A percentile compares a stretch with the other conserved stretches of the same genome.
These are phyloP conservation scores for Lobosporangium transversale DNA, from an alignment of 192 early-diverging fungal species.

Conservation along the genomic window DNA sequence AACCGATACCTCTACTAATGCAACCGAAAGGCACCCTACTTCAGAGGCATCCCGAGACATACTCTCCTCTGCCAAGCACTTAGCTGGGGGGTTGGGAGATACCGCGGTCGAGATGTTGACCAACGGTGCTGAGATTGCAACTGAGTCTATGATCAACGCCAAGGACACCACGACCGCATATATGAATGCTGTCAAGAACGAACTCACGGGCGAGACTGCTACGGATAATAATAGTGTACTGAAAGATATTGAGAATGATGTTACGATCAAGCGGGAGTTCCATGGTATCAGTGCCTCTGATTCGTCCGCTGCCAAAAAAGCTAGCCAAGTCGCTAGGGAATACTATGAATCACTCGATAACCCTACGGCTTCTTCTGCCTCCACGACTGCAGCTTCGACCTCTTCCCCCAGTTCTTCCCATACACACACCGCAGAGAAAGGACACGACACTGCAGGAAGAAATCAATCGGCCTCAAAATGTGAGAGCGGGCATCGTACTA, in stretches of 20 bases:
- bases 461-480: not conserved
- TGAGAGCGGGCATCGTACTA: not conserved
- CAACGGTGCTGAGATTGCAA: not conserved
- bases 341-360: constrained; percentile 4
- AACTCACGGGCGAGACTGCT: not conserved
- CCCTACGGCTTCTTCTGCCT: not conserved
- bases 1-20: not conserved
- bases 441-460: not conserved
- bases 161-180: constrained; percentile 1
- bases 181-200: constrained; percentile 4
- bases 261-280: not conserved
- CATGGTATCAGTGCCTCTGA: not conserved
- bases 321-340: constrained; percentile 6
- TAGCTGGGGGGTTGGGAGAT: constrained; percentile 2
- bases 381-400: not conserved
- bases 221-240: not conserved
- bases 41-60: not conserved
- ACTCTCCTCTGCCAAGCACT: constrained; percentile 9
- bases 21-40: not conserved
- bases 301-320: constrained; percentile 4
- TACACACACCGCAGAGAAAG: no score
- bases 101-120: not conserved
- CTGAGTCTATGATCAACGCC: not conserved
- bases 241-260: constrained; percentile 8
- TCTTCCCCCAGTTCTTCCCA: not conserved